Conservation (phyloP, 2,329 filamentous ascomycete species). For the Monilinia vaccinii-corymbosi region DNA sequence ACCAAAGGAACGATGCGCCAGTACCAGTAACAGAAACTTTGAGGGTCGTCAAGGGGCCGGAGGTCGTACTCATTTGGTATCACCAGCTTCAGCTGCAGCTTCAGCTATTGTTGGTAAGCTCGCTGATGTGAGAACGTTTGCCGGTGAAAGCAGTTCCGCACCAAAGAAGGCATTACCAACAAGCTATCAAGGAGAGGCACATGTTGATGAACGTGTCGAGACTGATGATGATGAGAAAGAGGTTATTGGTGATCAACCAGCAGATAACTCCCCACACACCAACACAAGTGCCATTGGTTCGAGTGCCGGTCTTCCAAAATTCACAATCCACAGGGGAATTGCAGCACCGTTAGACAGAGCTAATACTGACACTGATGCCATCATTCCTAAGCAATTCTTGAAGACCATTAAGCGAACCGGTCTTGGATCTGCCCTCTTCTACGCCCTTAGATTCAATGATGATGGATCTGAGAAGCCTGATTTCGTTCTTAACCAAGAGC, state of each 20-base stretch:
- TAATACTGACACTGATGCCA: conserved; percentile 98
- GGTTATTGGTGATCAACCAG: conserved; percentile 46
- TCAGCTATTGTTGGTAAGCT: conserved; percentile 86
- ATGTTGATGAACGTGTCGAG: conserved; percentile 44
- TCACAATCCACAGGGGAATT: conserved; percentile 74
- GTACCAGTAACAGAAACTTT: conserved; percentile 95
- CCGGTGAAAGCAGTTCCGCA: conserved; percentile 35
- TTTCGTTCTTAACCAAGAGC: conserved; percentile 85
- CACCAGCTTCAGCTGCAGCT: conserved; percentile 91
- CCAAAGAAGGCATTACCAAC: conserved; percentile 20
- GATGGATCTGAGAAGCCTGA: conserved; percentile 67
- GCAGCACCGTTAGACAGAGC: conserved; percentile 78
- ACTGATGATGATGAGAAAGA: conserved; percentile 46
- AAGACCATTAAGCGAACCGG: conserved; percentile 99
- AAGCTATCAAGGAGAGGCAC: conserved; percentile 14
- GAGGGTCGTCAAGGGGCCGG: conserved; percentile 91
- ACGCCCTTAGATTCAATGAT: conserved; percentile 68
- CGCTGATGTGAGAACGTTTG: conserved; percentile 77
- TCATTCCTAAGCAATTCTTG: conserved; percentile 98
- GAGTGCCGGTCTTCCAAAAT: conserved; percentile 57
- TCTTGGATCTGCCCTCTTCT: conserved; percentile 80
- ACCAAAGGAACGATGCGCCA: conserved; percentile 86
- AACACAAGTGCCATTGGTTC: conserved; percentile 46
- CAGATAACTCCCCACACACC: conserved; percentile 55
- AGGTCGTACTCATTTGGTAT: conserved; percentile 91